Evolutionary conservation across 352 stramenopile genomes (phyloP), one percentile per base, ranked within the genome.

Genomic region (Pythium chondricola): DNA sequence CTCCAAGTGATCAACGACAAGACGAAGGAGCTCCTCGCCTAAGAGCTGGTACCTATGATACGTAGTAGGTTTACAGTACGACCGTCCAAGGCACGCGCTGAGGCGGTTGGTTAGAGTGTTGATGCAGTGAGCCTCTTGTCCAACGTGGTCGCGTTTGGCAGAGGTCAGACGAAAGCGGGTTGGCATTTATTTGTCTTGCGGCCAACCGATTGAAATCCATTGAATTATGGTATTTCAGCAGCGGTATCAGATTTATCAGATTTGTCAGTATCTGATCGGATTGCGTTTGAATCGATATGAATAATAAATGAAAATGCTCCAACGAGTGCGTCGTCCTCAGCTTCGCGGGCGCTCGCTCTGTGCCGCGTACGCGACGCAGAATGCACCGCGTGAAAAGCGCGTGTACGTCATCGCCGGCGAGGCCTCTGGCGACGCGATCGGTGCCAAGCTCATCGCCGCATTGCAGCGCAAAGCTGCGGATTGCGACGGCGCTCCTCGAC

Each of bases 361-460:
- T 33, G 29, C n/a, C 9, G 35, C 35, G 14, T 41, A n/a, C n/a
- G n/a, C n/a, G n/a, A n/a, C n/a, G n/a, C 13, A 13, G 29, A 33
- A 13, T 33, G 29, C 7, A 7, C 18, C 26, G 30, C 21, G 36
- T 47, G 45, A 42, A 38, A 60, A 60, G 35, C 61, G 50, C 11
- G 38, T 91, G 11, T 91, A 88, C 29, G 42, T 91, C 37, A 70
- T 91, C 32, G 76, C 79, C 40, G 79, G 76, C 9, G 79, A 91
- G 52, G 59, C 79, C 1, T 91, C 79, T 24, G 74, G 79, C 17
- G 79, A 90, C 41, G 74, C 73, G n/a, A 88, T 91, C 32, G 79
- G 79, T 21, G 67, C 65, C 49, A 88, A 90, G 60, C 63, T 81
- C 31, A 71, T 91, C 51, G 57, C 51, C 11, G 74, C 76, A 14